Evolutionary conservation across 2,329 filamentous ascomycete genomes (phyloP).

Genomic region (Penicillium aurantiogriseum): DNA sequence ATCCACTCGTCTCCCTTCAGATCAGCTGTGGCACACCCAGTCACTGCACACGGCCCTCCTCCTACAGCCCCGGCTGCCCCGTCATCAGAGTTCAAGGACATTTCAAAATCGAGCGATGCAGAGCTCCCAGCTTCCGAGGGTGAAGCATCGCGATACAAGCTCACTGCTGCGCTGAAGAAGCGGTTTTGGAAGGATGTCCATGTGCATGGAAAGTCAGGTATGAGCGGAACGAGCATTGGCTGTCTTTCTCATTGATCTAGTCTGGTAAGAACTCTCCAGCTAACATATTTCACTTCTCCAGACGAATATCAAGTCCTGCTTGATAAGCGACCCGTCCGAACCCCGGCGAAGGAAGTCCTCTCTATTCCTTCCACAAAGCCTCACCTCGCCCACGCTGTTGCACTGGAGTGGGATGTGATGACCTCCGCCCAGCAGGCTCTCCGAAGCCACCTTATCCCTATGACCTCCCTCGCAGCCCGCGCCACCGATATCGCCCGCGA

Average conservation of each 20-base stretch:
- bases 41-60: slow-evolving; percentile 60
- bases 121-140: slow-evolving; percentile 12
- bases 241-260: neutral
- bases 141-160: slow-evolving; percentile 25
- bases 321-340: slow-evolving; percentile 75
- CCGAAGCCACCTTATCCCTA: slow-evolving; percentile 81
- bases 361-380: slow-evolving; percentile 72
- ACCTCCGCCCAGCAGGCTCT: slow-evolving; percentile 78
- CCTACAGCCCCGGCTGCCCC: slow-evolving; percentile 56
- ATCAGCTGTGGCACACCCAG: slow-evolving; percentile 56
- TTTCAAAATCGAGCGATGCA: slow-evolving; percentile 46
- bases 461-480: slow-evolving; percentile 81
- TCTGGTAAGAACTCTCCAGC: neutral
- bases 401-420: slow-evolving; percentile 89
- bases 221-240: neutral
- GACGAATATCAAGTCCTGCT: slow-evolving; percentile 66
- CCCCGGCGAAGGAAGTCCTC: slow-evolving; percentile 70
- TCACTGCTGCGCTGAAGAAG: slow-evolving; percentile 55
- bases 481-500: slow-evolving; percentile 76
- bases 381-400: slow-evolving; percentile 79
- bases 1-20: slow-evolving; percentile 39
- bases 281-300: slow-evolving; percentile 14
- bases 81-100: slow-evolving; percentile 50
- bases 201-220: slow-evolving; percentile 67
- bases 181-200: slow-evolving; percentile 87